Conservation (phyloP, 2,329 filamentous ascomycete genomes). For the Aureobasidium lini region DNA sequence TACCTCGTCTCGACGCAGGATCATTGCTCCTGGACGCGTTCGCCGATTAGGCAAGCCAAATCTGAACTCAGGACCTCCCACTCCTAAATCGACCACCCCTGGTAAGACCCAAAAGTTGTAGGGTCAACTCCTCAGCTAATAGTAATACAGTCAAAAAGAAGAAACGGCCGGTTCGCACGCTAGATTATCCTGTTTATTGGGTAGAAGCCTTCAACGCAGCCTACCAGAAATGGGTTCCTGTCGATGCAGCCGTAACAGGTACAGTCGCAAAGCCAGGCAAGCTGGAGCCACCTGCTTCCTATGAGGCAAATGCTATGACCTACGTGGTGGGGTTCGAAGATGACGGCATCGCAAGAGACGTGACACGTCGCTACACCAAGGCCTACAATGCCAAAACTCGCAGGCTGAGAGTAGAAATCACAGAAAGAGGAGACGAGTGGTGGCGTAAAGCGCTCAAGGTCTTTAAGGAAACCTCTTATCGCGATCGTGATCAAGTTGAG, state of each 20-base stretch:
- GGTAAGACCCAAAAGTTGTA: constrained; percentile 6
- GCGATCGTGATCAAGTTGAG: constrained; percentile 76
- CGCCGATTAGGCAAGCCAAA: constrained; percentile 27
- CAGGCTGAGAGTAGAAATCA: constrained; percentile 67
- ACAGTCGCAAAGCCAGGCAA: constrained; percentile 67
- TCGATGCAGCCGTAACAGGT: constrained; percentile 76
- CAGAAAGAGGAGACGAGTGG: constrained; percentile 50
- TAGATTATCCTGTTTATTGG: constrained; percentile 82
- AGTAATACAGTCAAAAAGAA: constrained; percentile 31
- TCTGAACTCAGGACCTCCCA: constrained; percentile 15
- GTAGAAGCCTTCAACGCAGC: constrained; percentile 82
- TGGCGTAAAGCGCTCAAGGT: constrained; percentile 44
- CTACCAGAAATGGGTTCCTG: constrained; percentile 83
- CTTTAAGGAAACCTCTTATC: constrained; percentile 25
- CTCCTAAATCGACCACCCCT: constrained; percentile 11
- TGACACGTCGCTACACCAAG: constrained; percentile 81
- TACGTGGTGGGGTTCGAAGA: constrained; percentile 84
- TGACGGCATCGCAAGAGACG: constrained; percentile 70
- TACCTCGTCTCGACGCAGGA: constrained; percentile 1
- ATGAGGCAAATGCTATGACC: constrained; percentile 65
- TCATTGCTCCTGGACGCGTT: constrained; percentile 16
- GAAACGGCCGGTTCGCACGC: constrained; percentile 52
- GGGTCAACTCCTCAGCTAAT: constrained; percentile 22
- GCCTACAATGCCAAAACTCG: constrained; percentile 86
- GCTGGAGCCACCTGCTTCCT: constrained; percentile 75